Percentiles rank a stretch among this genome's conserved stretches.
Evolutionary conservation across 495 filamentous ascomycete genomes (phyloP).

Genomic region (Podospora tetraspora): DNA sequence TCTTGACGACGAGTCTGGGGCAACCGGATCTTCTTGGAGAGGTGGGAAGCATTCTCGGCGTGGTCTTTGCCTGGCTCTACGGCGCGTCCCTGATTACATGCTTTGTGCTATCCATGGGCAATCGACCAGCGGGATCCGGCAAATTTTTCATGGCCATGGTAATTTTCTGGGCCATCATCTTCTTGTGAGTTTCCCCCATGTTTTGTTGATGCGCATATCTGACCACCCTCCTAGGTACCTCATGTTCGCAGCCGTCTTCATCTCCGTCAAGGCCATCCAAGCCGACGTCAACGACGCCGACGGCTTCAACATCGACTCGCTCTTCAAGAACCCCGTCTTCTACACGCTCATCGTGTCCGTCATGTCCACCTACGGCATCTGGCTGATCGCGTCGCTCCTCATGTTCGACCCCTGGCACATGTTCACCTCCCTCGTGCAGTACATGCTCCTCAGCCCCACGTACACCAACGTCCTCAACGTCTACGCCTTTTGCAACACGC

Average conservation of each 20-base stretch:
- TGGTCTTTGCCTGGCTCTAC: conserved; percentile 96
- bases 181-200: conserved; percentile 55
- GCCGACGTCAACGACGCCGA: conserved; percentile 53
- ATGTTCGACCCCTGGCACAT: conserved; percentile 99
- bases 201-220: conserved; percentile 9
- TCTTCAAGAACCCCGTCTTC: conserved; percentile 86
- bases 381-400: conserved; percentile 83
- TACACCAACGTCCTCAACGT: conserved; percentile 99
- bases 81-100: conserved; percentile 86
- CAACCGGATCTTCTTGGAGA: conserved; percentile 60
- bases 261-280: conserved; percentile 82
- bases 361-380: conserved; percentile 88
- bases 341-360: conserved; percentile 90
- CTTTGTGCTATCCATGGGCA: conserved; percentile 92
- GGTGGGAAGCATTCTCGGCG: conserved; percentile 70
- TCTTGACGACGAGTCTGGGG: conserved; percentile 81
- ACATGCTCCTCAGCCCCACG: conserved; percentile 92
- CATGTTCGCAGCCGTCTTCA: conserved; percentile 90
- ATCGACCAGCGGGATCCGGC: conserved; percentile 90
- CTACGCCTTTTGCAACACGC: conserved; percentile 99
- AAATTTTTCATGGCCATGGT: conserved; percentile 96
- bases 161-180: conserved; percentile 92
- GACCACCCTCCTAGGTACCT: conserved; percentile 58
- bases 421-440: conserved; percentile 93
- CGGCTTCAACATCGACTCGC: conserved; percentile 57